Percentiles rank a stretch among this genome's conserved stretches.
Evolutionary conservation across 345 rosid genomes (phyloP).

Genomic region (Carallia pectinifolia): DNA sequence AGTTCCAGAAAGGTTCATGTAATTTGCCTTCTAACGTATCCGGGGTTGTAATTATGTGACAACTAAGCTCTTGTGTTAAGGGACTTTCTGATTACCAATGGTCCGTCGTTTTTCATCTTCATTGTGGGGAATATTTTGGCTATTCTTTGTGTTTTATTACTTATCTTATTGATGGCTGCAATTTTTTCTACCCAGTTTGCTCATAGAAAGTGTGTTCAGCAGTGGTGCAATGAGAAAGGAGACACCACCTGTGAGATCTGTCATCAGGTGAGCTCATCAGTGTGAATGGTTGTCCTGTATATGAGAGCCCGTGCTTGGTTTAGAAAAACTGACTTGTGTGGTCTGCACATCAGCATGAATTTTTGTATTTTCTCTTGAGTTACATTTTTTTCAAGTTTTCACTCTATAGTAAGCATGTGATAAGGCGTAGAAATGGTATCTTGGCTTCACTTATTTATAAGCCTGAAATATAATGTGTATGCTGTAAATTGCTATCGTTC

Average conservation of each 20-base stretch:
- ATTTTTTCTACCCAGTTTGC: constrained; percentile 57
- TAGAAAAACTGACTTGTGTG: not conserved
- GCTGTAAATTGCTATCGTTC: not conserved
- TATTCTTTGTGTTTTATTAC: not conserved
- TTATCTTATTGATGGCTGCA: not conserved
- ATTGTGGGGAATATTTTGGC: not conserved
- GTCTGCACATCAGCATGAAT: not conserved
- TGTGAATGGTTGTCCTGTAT: not conserved
- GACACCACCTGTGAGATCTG: constrained; percentile 89
- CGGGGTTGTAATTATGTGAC: no score
- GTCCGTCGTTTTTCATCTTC: not conserved
- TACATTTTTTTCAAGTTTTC: no score
- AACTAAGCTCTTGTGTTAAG: no score
- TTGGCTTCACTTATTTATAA: no score
- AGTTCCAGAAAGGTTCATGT: no score
- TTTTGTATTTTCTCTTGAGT: not conserved
- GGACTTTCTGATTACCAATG: not conserved
- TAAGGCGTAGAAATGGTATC: no score
- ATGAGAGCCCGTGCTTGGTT: not conserved
- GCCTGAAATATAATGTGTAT: no score
- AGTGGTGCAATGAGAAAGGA: constrained; percentile 94
- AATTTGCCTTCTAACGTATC: no score
- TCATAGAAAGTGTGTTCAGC: constrained; percentile 89
- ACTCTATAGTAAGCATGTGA: no score
- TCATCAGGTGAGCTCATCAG: constrained; percentile 59